Evolutionary conservation across 352 stramenopile genomes (phyloP).

Genomic region (Pythium biforme): DNA sequence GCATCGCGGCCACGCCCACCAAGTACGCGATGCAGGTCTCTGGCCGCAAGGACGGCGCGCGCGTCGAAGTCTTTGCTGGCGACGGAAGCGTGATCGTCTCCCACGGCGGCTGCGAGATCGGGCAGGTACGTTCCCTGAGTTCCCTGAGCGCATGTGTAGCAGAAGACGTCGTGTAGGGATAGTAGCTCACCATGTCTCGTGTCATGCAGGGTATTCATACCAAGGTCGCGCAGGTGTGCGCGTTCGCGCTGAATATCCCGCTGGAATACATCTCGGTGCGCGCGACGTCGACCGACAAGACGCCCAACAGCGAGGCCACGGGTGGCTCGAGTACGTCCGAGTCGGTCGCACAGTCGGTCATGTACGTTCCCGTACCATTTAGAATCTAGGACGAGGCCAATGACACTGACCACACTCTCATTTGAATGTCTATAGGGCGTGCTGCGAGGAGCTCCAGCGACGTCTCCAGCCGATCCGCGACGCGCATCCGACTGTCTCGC

Average conservation of each 20-base stretch:
- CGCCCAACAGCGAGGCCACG: slow-evolving; percentile 44
- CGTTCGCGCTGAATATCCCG: slow-evolving; percentile 40
- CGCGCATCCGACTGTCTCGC: slow-evolving; percentile 7
- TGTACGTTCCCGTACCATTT: slow-evolving; percentile 32
- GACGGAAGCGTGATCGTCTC: slow-evolving; percentile 44
- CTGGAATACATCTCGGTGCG: slow-evolving; percentile 42
- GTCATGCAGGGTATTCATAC: slow-evolving; percentile 53
- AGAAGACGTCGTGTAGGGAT: too few species aligned
- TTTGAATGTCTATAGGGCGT: slow-evolving; percentile 27
- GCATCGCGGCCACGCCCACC: slow-evolving; percentile 64
- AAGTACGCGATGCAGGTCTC: slow-evolving; percentile 49
- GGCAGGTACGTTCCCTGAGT: slow-evolving; percentile 37
- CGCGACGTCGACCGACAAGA: slow-evolving; percentile 50
- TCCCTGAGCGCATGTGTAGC: too few species aligned
- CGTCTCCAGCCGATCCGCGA: slow-evolving; percentile 34
- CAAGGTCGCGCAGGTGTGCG: slow-evolving; percentile 57
- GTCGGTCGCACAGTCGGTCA: slow-evolving; percentile 37
- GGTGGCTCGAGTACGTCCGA: slow-evolving; percentile 62
- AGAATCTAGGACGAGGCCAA: too few species aligned
- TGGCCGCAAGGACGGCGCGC: slow-evolving; percentile 32
- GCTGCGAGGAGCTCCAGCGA: slow-evolving; percentile 43
- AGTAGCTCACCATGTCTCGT: neutral
- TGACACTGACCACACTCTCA: neutral
- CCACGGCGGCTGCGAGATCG: slow-evolving; percentile 49
- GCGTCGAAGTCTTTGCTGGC: slow-evolving; percentile 42